Conservation (phyloP, 768 basidiomycete species). For the Candolleomyces eurysporus region DNA sequence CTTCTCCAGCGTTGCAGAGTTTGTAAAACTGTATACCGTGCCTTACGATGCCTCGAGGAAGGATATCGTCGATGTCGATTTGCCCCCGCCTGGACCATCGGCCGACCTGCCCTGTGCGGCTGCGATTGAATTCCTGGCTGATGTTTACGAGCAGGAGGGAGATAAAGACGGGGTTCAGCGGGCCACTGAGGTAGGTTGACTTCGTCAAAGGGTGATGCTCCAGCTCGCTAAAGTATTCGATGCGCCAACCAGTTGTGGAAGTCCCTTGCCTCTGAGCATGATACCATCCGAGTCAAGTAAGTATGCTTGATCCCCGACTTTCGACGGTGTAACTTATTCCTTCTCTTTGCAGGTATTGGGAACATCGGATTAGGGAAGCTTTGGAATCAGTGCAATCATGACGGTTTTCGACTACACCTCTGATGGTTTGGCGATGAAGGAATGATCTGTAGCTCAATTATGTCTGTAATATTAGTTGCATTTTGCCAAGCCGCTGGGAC, state of each 20-base stretch:
- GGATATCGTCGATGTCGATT: slow-evolving; percentile 69
- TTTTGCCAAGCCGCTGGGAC: too few species aligned
- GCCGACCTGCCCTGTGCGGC: slow-evolving; percentile 75
- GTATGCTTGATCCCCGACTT: slow-evolving; percentile 4
- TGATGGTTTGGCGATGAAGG: not conserved
- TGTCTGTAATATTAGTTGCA: too few species aligned
- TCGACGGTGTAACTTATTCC: slow-evolving; percentile 4
- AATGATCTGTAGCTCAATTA: too few species aligned
- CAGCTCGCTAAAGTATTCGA: not conserved
- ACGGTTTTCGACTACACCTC: not conserved
- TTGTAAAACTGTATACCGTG: slow-evolving; percentile 65
- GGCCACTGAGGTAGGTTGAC: slow-evolving; percentile 45
- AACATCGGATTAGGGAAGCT: slow-evolving; percentile 62
- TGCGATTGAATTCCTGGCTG: slow-evolving; percentile 86
- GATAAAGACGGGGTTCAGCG: slow-evolving; percentile 42
- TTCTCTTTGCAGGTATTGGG: slow-evolving; percentile 65
- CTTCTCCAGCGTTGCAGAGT: slow-evolving; percentile 51
- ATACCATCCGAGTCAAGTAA: slow-evolving; percentile 76
- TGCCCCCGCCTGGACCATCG: slow-evolving; percentile 60
- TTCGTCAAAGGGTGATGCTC: not conserved
- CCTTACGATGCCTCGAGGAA: slow-evolving; percentile 20
- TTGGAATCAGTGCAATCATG: slow-evolving; percentile 13
- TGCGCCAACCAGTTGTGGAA: slow-evolving; percentile 57
- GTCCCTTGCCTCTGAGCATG: slow-evolving; percentile 63
- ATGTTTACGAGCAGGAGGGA: slow-evolving; percentile 59